Conservation (phyloP, 2,329 filamentous ascomycete species). For the Daldinia sp. region DNA sequence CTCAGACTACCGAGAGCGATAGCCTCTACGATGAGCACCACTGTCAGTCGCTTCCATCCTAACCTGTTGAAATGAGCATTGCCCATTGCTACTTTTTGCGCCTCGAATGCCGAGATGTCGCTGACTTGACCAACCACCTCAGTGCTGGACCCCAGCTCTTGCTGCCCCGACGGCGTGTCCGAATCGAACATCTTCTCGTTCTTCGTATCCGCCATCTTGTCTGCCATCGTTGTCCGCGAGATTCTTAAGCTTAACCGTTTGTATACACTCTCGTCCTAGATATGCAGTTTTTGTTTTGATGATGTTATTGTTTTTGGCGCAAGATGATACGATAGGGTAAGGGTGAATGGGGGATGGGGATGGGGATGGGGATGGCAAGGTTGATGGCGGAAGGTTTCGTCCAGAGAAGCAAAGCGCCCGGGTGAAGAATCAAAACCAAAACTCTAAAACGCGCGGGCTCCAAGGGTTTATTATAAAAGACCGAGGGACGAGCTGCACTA, state of each 20-base stretch:
- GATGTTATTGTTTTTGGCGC: constrained; percentile 6
- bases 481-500: constrained; percentile 25
- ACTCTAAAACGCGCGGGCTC: constrained; percentile 25
- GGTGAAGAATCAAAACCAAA: constrained; percentile 16
- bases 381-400: constrained; percentile 32
- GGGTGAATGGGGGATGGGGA: background rate
- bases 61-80: constrained; percentile 64
- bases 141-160: constrained; percentile 39
- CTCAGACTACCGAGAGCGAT: constrained; percentile 67
- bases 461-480: constrained; percentile 32
- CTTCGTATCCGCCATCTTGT: constrained; percentile 37
- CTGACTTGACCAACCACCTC: constrained; percentile 51
- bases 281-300: background rate
- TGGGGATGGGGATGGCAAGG: constrained; percentile 21
- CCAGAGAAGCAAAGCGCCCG: constrained; percentile 26
- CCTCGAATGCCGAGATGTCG: constrained; percentile 59
- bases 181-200: constrained; percentile 39
- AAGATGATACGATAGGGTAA: background rate
- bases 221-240: constrained; percentile 24
- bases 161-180: constrained; percentile 23
- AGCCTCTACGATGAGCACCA: constrained; percentile 68
- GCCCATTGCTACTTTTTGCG: constrained; percentile 60
- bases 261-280: constrained; percentile 6
- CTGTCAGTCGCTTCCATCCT: constrained; percentile 68
- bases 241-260: constrained; percentile 9